phyloP scores from a whole-genome alignment of 2,329 filamentous ascomycete species.

The Amesomyces nigricolor region DNA sequence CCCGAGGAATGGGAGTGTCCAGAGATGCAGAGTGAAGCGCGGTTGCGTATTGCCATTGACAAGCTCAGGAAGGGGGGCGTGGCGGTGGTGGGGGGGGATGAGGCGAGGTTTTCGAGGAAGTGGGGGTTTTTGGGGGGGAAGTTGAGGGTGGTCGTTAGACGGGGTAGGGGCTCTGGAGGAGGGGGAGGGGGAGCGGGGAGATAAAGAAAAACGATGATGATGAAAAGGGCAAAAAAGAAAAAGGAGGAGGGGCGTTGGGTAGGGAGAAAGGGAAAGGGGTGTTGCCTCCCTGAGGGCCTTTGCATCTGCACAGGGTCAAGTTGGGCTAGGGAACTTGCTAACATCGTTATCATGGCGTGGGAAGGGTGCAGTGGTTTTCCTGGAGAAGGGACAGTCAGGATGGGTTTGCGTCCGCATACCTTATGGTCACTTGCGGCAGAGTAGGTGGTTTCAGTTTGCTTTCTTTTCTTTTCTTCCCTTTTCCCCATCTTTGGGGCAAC shows the following conservation, averaged over 20 bases:
- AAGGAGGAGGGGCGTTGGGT: too few species aligned
- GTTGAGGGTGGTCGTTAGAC: neutral
- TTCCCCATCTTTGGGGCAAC: neutral
- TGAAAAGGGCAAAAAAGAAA: too few species aligned
- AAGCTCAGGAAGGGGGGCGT: slow-evolving; percentile 6
- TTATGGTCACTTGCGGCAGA: too few species aligned
- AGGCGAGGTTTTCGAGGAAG: neutral
- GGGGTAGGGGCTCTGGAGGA: too few species aligned
- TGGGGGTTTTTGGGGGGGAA: slow-evolving; percentile 9
- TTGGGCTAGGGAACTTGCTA: too few species aligned
- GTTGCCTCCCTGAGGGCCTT: too few species aligned
- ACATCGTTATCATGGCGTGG: neutral
- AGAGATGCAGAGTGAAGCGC: slow-evolving; percentile 18
- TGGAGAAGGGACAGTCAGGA: too few species aligned
- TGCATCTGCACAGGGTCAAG: too few species aligned
- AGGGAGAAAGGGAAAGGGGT: too few species aligned
- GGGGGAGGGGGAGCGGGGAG: neutral
- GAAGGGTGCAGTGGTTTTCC: neutral
- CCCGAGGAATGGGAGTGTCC: slow-evolving; percentile 23
- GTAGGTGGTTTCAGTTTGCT: neutral
- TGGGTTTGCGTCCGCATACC: neutral
- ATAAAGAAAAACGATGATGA: too few species aligned
- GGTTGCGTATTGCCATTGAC: slow-evolving; percentile 22
- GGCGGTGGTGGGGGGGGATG: neutral
- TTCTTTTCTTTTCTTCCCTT: neutral